Percentiles rank a stretch among this genome's conserved stretches.
These are phyloP conservation scores for Mortierella sp. DNA, from an alignment of 371 early-diverging fungal species.

Conservation along the genomic window DNA sequence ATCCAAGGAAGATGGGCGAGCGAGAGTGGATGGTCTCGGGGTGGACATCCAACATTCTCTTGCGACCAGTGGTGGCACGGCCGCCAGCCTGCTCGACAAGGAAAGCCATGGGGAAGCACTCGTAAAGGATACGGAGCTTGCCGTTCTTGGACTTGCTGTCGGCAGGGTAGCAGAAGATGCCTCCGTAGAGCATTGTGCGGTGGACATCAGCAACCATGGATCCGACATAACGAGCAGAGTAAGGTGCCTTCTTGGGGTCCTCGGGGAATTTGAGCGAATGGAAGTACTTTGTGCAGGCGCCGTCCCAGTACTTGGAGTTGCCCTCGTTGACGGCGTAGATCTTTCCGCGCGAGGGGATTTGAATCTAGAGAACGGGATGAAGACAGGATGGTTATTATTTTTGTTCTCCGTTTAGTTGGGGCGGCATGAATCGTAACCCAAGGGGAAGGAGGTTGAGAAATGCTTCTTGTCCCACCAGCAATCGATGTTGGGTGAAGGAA, in stretches of 20 bases:
- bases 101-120: conserved; percentile 98
- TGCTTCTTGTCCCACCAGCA: conserved; percentile 7
- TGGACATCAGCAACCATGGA: conserved; percentile 99
- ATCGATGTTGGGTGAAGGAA: not conserved
- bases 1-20: conserved; percentile 94
- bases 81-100: conserved; percentile 97
- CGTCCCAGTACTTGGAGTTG: conserved; percentile 94
- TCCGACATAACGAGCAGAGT: conserved; percentile 97
- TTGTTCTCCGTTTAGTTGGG: not conserved
- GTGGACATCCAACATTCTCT: conserved; percentile 88
- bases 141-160: conserved; percentile 91
- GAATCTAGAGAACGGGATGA: conserved; percentile 65
- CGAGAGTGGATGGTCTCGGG: conserved; percentile 94
- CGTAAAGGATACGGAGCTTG: conserved; percentile 97
- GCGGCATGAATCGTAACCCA: conserved; percentile 5
- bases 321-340: conserved; percentile 99
- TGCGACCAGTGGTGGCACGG: conserved; percentile 87
- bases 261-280: conserved; percentile 85
- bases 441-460: not conserved
- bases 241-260: conserved; percentile 85
- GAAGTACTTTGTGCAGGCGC: conserved; percentile 91
- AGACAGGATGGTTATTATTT: not conserved
- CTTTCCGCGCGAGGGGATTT: conserved; percentile 88
- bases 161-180: conserved; percentile 89
- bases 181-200: conserved; percentile 96